Evolutionary conservation across 176 grass and related monocot genomes (phyloP).

Genomic region (Triticum monococcum): DNA sequence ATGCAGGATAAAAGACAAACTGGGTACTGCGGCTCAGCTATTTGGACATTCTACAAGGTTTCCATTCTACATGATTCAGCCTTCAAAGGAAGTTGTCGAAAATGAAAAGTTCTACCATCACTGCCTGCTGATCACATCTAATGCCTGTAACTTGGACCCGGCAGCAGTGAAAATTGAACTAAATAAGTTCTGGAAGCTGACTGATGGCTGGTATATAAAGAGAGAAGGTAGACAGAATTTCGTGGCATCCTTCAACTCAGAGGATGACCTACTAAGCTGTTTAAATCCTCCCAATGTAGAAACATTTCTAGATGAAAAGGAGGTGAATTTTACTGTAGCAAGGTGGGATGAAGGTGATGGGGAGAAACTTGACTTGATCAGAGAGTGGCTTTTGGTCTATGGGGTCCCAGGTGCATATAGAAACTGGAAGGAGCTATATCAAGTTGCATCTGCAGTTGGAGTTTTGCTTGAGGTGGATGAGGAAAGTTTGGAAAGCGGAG

Average conservation of each 20-base stretch:
- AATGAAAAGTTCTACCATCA: conserved; percentile 23
- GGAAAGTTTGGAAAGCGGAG: conserved; percentile 24
- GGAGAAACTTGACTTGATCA: conserved; percentile 18
- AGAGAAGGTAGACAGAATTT: conserved; percentile 28
- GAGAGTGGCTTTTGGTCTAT: conserved; percentile 34
- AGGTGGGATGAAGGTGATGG: conserved; percentile 9
- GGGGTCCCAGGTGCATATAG: conserved; percentile 36
- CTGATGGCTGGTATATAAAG: conserved; percentile 31
- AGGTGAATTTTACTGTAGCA: conserved; percentile 24
- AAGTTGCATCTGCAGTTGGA: conserved; percentile 34
- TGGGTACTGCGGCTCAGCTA: not conserved
- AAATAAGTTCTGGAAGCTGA: conserved; percentile 26
- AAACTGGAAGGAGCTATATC: conserved; percentile 45
- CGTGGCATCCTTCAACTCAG: conserved; percentile 26
- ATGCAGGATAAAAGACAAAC: conserved; percentile 28
- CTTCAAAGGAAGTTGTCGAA: conserved; percentile 4
- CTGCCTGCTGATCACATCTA: conserved; percentile 25
- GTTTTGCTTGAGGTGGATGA: conserved; percentile 39
- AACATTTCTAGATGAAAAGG: conserved; percentile 3
- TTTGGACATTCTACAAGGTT: conserved; percentile 42
- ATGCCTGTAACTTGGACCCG: conserved; percentile 11
- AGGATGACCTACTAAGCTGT: conserved; percentile 31
- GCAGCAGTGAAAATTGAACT: conserved; percentile 33
- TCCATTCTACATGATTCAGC: conserved; percentile 31
- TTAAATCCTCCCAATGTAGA: conserved; percentile 14